Evolutionary conservation across 306 rosid genomes (phyloP), one percentile per base, ranked within the genome.

Genomic region (Corylus avellana): DNA sequence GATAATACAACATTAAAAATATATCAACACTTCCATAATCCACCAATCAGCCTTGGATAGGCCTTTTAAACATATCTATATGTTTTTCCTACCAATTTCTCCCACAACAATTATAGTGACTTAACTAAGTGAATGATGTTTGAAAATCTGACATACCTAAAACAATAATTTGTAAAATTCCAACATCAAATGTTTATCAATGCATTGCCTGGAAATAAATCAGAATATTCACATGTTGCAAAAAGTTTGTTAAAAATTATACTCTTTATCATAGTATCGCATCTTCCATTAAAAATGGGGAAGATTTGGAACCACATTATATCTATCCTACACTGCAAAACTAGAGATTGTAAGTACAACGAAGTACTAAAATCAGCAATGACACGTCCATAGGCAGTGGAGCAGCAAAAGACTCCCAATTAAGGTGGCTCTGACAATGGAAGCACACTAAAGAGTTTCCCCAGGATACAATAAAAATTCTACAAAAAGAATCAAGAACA

Each of bases 311-410:
- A 39, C 46, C 12, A 35, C 10, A 12, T 32, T 1, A 64, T 64
- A 32, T 16, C 8, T 32, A 62, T 12, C 69, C 70, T 32, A 14
- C 70, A 64, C 12, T 11, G 13, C 25, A 64, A 35, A 17, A 64
- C 5, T 37, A 64, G 7, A 32, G 47, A 35, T 64, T 14, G 3
- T 7, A 32, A 64, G 48, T 35, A 63, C 37, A 39, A 75, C 54
- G 49, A 54, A 81, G 83, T 70, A 48, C 51, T 7, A 35, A 62
- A 61, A 73, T 70, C 63, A 29, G 71, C 46, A 58, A 62, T 70
- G 50, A 58, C 51, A 74, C 42, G 63, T 57, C 56, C 59, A 75
- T 51, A n/a, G 70, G 9, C 73, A 69, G 22, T 11, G 64, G 48
- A 37, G 44, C 57, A 72, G 63, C 72, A 74, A 20, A 73, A 59